phyloP scores from a whole-genome alignment of 352 stramenopile species.

The Phytophthora sp. region DNA sequence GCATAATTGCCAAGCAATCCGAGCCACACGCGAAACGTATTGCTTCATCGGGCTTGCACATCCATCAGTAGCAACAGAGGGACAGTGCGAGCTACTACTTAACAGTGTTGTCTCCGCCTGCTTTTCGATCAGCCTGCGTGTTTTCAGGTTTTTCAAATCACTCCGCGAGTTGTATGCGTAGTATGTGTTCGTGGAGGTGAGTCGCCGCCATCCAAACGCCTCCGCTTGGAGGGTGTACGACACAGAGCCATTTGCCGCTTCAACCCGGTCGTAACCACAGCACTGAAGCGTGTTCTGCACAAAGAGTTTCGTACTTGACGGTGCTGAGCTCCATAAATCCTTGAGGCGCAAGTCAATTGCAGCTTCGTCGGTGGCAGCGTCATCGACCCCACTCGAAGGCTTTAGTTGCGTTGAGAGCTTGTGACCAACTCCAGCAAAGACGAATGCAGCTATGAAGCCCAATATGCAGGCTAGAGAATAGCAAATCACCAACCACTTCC shows the following conservation, averaged over 20 bases:
- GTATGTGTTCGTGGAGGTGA: constrained; percentile 20
- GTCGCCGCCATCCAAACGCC: constrained; percentile 35
- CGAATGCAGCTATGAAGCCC: constrained; percentile 52
- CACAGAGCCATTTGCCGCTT: constrained; percentile 34
- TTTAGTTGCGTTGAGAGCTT: constrained; percentile 35
- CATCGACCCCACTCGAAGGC: background rate
- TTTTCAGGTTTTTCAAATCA: background rate
- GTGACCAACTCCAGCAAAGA: constrained; percentile 41
- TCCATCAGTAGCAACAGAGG: constrained; percentile 8
- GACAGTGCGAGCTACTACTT: constrained; percentile 3
- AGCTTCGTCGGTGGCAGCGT: background rate
- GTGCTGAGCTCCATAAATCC: constrained; percentile 36
- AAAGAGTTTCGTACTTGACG: constrained; percentile 46
- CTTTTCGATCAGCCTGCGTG: constrained; percentile 20
- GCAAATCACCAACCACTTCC: constrained; percentile 30
- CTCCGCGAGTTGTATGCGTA: constrained; percentile 19
- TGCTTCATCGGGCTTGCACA: constrained; percentile 41
- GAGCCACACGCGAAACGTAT: constrained; percentile 35
- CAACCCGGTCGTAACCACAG: constrained; percentile 48
- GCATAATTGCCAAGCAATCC: constrained; percentile 28
- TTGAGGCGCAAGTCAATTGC: constrained; percentile 25
- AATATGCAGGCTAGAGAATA: constrained; percentile 42
- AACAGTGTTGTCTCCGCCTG: constrained; percentile 6
- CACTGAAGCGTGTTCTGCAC: constrained; percentile 57
- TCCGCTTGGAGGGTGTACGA: constrained; percentile 44